These are phyloP conservation scores for Chytriomyces sp. DNA, from an alignment of 192 early-diverging fungal species.

Conservation along the genomic window DNA sequence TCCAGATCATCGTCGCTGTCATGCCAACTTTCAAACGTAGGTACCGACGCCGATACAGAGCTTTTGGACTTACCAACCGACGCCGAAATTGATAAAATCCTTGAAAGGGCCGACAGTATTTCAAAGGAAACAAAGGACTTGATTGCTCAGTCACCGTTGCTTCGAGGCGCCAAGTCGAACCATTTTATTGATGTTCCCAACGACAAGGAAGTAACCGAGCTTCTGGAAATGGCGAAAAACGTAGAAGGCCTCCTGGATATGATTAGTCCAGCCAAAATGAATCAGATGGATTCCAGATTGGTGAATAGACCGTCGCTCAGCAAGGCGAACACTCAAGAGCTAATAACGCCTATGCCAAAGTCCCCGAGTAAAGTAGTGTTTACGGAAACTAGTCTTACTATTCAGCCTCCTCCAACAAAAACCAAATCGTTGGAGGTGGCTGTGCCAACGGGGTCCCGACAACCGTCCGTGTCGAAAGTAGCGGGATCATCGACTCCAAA, in stretches of 20 bases:
- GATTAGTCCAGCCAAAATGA: conserved; percentile 1
- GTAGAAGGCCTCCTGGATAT: conserved; percentile 20
- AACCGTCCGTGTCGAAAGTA: too few relatives aligned
- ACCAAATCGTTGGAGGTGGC: too few relatives aligned
- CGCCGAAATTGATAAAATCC: conserved; percentile 7
- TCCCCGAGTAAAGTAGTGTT: too few relatives aligned
- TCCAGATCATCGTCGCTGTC: background rate
- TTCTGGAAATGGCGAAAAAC: conserved; percentile 20
- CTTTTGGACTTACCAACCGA: conserved; percentile 1
- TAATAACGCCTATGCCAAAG: too few relatives aligned
- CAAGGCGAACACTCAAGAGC: too few relatives aligned
- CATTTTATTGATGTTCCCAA: background rate
- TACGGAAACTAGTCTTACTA: too few relatives aligned
- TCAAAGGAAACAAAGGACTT: background rate
- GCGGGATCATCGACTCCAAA: too few relatives aligned
- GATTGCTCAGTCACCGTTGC: background rate
- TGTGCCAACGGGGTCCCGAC: too few relatives aligned
- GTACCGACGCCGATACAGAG: background rate
- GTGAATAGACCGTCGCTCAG: too few relatives aligned
- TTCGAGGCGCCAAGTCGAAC: background rate
- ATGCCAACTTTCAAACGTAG: background rate
- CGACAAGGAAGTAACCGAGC: conserved; percentile 3
- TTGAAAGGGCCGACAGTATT: background rate
- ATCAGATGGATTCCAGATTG: too few relatives aligned
- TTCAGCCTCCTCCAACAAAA: too few relatives aligned